phyloP scores from a whole-genome alignment of 1,284 basidiomycete species.

The Ganoderma leucocontextum region DNA sequence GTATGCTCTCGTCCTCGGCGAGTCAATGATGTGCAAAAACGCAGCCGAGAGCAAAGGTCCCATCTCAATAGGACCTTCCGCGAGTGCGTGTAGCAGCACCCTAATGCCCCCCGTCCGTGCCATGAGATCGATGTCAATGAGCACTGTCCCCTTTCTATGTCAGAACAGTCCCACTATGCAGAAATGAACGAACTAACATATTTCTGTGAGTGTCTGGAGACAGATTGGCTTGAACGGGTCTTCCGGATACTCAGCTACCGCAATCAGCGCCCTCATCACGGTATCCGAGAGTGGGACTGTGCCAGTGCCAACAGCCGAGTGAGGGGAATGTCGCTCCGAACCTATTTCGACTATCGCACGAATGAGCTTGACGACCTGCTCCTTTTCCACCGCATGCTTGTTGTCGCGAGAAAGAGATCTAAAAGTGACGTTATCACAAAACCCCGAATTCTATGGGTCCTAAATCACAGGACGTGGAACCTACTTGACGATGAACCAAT shows the following conservation, averaged over 20 bases:
- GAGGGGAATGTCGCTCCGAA: constrained; percentile 59
- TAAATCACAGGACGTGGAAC: constrained; percentile 27
- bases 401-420: constrained; percentile 89
- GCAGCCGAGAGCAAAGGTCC: constrained; percentile 85
- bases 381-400: constrained; percentile 87
- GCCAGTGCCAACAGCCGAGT: constrained; percentile 49
- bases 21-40: constrained; percentile 88
- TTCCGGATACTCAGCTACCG: constrained; percentile 93
- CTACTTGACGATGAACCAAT: constrained; percentile 91
- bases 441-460: background rate
- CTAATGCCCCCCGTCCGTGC: constrained; percentile 86
- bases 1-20: constrained; percentile 83
- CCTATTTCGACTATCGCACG: constrained; percentile 84
- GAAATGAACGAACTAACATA: constrained; percentile 61
- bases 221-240: constrained; percentile 89
- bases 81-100: constrained; percentile 87
- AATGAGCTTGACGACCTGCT: constrained; percentile 94
- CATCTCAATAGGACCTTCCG: constrained; percentile 89
- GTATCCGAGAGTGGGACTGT: constrained; percentile 75
- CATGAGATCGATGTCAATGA: constrained; percentile 89
- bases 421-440: constrained; percentile 3
- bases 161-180: constrained; percentile 10
- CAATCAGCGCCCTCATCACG: constrained; percentile 87
- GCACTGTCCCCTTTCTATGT: constrained; percentile 53
- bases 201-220: constrained; percentile 92